phyloP scores from a whole-genome alignment of 2,329 filamentous ascomycete genomes.

The Aureobasidium pullulans region DNA sequence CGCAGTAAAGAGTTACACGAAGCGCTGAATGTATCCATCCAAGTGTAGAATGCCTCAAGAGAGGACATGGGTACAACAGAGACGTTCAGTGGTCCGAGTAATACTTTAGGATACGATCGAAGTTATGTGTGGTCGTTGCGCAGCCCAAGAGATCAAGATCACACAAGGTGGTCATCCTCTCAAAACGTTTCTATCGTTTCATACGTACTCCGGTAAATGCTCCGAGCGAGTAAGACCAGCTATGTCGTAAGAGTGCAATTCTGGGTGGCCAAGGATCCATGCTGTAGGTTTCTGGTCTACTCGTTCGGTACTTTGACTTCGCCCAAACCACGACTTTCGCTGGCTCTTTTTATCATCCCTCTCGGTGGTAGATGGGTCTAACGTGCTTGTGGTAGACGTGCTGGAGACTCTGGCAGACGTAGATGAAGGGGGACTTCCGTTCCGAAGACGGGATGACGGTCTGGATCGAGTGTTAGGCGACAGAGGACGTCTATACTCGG shows the following conservation, averaged over 20 bases:
- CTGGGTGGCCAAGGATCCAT: slow-evolving; percentile 53
- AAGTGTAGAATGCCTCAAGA: too few relatives aligned
- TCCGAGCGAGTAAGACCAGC: slow-evolving; percentile 43
- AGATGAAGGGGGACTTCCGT: neutral
- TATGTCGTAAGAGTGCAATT: slow-evolving; percentile 50
- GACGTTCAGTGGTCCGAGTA: too few relatives aligned
- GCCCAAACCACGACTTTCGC: slow-evolving; percentile 26
- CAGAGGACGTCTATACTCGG: neutral
- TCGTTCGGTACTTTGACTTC: slow-evolving; percentile 26
- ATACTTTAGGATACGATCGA: too few relatives aligned
- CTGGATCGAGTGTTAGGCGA: neutral
- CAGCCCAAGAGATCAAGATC: too few relatives aligned
- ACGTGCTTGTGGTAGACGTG: neutral
- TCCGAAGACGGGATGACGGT: slow-evolving; percentile 1
- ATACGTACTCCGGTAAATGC: slow-evolving; percentile 43
- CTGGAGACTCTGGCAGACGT: neutral
- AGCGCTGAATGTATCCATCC: too few relatives aligned
- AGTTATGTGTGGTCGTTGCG: too few relatives aligned
- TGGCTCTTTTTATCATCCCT: slow-evolving; percentile 23
- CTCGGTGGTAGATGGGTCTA: neutral
- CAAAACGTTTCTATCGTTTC: too few relatives aligned
- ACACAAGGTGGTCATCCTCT: too few relatives aligned
- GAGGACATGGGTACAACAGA: too few relatives aligned
- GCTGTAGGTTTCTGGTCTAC: slow-evolving; percentile 36
- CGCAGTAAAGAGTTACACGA: too few relatives aligned